phyloP scores from a whole-genome alignment of 2,329 filamentous ascomycete genomes.

The Neopestalotiopsis rosae region DNA sequence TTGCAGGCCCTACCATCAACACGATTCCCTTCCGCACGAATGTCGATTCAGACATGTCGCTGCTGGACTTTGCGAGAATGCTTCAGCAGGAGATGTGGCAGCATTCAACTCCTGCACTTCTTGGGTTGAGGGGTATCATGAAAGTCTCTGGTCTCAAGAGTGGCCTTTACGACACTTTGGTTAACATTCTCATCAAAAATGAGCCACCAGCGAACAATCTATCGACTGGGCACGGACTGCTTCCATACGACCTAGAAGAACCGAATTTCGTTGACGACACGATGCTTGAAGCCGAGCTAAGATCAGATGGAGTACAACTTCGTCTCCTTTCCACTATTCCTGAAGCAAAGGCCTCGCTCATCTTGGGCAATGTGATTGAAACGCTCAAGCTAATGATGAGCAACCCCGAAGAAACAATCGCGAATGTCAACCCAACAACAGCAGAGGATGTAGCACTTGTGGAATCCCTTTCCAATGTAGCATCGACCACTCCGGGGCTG shows the following conservation, averaged over 20 bases:
- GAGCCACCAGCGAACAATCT: not conserved
- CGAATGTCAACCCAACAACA: constrained; percentile 12
- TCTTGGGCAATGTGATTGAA: constrained; percentile 19
- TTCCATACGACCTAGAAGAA: constrained; percentile 10
- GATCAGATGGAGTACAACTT: not conserved
- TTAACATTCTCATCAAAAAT: constrained; percentile 18
- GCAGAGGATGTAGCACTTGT: constrained; percentile 15
- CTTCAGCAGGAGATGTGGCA: constrained; percentile 33
- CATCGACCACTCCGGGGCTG: constrained; percentile 5
- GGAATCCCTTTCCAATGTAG: constrained; percentile 13
- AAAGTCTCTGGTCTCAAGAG: constrained; percentile 13
- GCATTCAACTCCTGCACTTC: constrained; percentile 34
- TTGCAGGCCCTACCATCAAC: constrained; percentile 51
- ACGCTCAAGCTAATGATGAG: constrained; percentile 14
- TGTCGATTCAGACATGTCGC: constrained; percentile 20
- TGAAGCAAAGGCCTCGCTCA: not conserved
- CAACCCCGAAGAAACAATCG: not conserved
- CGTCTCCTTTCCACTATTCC: constrained; percentile 14
- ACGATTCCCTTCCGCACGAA: constrained; percentile 38
- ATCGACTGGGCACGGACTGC: not conserved
- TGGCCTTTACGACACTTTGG: constrained; percentile 16
- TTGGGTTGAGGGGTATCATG: constrained; percentile 34
- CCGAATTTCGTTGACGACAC: constrained; percentile 19
- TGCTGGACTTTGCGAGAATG: constrained; percentile 30
- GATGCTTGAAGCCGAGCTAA: constrained; percentile 19